Percentiles rank a stretch among this genome's conserved stretches.
phyloP scores from a whole-genome alignment of 805 yeast genomes.

The Wickerhamiella azymoides region DNA sequence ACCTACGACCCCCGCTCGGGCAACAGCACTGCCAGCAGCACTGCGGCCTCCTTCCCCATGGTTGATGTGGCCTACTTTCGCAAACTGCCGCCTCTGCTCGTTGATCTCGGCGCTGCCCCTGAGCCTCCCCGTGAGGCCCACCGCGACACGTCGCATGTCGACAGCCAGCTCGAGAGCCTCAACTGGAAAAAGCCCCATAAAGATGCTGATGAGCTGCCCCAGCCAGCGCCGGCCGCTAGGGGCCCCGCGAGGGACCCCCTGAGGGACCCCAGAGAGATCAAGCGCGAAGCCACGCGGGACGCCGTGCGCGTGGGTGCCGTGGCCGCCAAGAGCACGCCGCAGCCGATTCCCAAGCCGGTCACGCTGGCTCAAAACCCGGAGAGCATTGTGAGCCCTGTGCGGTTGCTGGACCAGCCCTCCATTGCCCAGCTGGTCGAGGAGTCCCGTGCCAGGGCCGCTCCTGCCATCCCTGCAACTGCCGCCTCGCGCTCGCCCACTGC shows the following conservation, averaged over 20 bases:
- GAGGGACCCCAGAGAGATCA: too few species aligned
- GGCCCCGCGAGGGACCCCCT: background rate
- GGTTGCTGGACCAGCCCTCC: background rate
- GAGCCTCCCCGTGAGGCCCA: background rate
- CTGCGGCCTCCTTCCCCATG: background rate
- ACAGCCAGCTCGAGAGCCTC: background rate
- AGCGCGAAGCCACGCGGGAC: too few species aligned
- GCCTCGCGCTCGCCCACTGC: too few species aligned
- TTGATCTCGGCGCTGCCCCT: background rate
- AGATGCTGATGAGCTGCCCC: too few species aligned
- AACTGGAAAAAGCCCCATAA: background rate
- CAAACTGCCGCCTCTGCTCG: background rate
- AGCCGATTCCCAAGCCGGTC: background rate
- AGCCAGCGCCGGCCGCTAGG: too few species aligned
- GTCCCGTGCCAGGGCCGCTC: too few species aligned
- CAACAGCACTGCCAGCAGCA: background rate
- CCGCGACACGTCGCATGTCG: background rate
- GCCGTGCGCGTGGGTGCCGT: too few species aligned
- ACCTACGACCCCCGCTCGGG: background rate
- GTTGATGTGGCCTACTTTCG: background rate
- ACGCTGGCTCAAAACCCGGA: background rate
- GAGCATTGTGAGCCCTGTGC: background rate
- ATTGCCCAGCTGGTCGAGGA: too few species aligned
- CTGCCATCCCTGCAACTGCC: too few species aligned
- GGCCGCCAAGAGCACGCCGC: background rate